These are phyloP conservation scores for Tarenaya hassleriana DNA, from an alignment of 345 rosid genomes.

Conservation along the genomic window DNA sequence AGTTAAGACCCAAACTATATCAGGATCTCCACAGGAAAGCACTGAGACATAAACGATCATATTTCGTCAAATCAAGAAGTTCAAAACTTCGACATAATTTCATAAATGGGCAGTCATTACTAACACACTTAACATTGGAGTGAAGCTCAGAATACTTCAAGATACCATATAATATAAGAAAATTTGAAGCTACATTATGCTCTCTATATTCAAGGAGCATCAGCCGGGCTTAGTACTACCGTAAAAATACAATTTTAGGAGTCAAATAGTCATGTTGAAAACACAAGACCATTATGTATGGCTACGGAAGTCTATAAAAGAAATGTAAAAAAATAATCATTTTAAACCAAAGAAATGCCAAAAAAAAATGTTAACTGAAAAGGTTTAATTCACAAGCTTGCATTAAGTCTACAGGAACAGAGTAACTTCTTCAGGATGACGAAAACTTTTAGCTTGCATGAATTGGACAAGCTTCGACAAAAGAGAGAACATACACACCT, in stretches of 20 bases:
- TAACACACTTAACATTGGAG: background rate
- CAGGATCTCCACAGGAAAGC: slow-evolving; percentile 80
- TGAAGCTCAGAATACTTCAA: slow-evolving; percentile 9
- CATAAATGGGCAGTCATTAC: slow-evolving; percentile 10
- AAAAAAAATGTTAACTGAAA: background rate
- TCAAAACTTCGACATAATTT: slow-evolving; percentile 3
- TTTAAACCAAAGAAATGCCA: slow-evolving; percentile 5
- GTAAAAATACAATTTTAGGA: slow-evolving; percentile 11
- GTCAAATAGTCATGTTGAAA: background rate
- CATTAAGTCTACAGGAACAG: background rate
- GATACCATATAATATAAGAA: too few species aligned
- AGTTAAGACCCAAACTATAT: too few species aligned
- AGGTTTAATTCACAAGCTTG: background rate
- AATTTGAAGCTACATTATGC: too few species aligned
- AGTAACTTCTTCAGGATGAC: background rate
- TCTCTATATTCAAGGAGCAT: too few species aligned
- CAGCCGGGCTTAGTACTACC: too few species aligned
- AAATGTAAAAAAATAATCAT: background rate
- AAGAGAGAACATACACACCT: slow-evolving; percentile 44
- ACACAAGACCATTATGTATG: slow-evolving; percentile 5
- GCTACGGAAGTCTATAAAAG: background rate
- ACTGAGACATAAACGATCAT: slow-evolving; percentile 39
- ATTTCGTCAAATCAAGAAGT: slow-evolving; percentile 13
- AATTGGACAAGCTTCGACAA: slow-evolving; percentile 10
- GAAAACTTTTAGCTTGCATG: background rate